Base-by-base conservation (phyloP, 2,329 filamentous ascomycete genomes). In the Fusarium sp. region DNA sequence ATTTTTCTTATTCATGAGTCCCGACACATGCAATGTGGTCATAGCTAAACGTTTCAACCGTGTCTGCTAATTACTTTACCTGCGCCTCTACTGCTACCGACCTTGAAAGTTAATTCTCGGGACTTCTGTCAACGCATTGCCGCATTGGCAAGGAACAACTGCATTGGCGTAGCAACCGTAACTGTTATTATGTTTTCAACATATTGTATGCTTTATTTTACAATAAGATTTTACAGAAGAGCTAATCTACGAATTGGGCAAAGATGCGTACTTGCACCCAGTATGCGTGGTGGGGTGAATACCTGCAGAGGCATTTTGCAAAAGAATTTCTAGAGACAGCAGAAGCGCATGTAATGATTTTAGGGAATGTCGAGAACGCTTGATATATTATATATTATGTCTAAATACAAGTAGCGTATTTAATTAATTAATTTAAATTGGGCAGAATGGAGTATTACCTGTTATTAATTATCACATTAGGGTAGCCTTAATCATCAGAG, bases 371-470 rank as follows among this genome's bases (percentile, higher is more conserved):
- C 10, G 5, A 27, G 2, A 42, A 22, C 14, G 5, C 9, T 11
- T 17, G 14, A 7, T 22, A 42, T 17, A 6, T 4, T 42, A 2
- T 22, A 2, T 17, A n/a, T 20, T 27, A 20, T 25, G 3, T 17
- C 4, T 27, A 27, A 15, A 1, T 5, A 17, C 8, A 8, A 12
- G 2, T 15, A n/a, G 6, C 4, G n/a, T 47, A 29, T 31, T 47
- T 17, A 6, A 7, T 15, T 29, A 15, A 0, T 17, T 5, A 2
- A 22, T 12, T 9, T 0, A n/a, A 7, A 11, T 13, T 11, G 12
- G 1, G 9, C 15, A 2, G 27, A 31, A 18, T 3, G n/a, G 6
- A 17, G 2, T 6, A 6, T 9, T 0, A 2, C 17, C 7, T 22
- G 4, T 9, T 18, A 7, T 13, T 9, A 13, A 22, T 25, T 25